These are phyloP conservation scores for Gossypioides kirkii DNA, from an alignment of 345 rosid species.

Conservation along the genomic window DNA sequence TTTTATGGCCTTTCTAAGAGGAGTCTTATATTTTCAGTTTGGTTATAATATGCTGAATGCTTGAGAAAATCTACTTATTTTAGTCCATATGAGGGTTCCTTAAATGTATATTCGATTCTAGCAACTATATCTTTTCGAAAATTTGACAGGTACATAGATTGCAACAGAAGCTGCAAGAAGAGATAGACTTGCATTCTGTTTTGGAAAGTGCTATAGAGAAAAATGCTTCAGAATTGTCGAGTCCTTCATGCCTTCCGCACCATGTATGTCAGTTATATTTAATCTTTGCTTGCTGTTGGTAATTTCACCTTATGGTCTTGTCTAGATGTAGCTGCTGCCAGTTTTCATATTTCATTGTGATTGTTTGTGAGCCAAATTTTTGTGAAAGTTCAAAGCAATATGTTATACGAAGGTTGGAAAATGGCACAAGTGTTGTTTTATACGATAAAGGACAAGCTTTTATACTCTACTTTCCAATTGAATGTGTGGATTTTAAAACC, in stretches of 20 bases:
- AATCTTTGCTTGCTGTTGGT: background rate
- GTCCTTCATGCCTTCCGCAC: conserved; percentile 47
- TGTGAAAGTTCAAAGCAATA: conserved; percentile 7
- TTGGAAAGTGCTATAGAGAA: conserved; percentile 52
- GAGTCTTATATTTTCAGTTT: conserved; percentile 2
- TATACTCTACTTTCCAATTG: background rate
- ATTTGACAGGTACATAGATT: conserved; percentile 57
- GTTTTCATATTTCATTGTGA: background rate
- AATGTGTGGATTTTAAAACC: background rate
- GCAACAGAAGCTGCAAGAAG: conserved; percentile 64
- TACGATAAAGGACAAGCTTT: background rate
- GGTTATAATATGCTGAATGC: background rate
- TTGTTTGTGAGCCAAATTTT: background rate
- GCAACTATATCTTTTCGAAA: background rate
- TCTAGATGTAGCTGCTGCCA: background rate
- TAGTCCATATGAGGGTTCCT: background rate
- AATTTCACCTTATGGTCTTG: background rate
- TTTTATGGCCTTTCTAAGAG: background rate
- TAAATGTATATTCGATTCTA: background rate
- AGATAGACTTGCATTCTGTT: conserved; percentile 55
- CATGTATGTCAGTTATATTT: conserved; percentile 33
- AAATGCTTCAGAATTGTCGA: conserved; percentile 43
- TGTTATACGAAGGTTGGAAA: background rate
- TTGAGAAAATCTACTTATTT: background rate
- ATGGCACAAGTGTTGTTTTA: background rate